Evolutionary conservation across 177 flowering plant species (phyloP).

Genomic region (Vitis hybrid): DNA sequence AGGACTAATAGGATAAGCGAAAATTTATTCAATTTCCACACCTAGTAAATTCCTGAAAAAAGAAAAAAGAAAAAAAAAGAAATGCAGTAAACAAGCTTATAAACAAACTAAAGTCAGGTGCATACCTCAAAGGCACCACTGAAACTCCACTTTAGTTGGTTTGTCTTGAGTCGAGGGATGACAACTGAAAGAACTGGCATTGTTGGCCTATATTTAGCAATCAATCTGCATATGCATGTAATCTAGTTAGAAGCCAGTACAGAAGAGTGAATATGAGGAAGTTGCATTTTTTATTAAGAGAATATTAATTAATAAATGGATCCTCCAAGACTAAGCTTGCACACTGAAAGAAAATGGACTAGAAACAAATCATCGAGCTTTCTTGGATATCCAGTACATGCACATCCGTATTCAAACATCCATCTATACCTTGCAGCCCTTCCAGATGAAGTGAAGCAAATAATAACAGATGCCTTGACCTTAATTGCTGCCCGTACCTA

Average conservation of each 20-base stretch:
- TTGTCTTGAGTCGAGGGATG: constrained; percentile 64
- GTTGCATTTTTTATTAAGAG: not conserved
- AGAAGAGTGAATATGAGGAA: not conserved
- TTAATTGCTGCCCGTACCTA: constrained; percentile 62
- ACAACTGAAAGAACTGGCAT: constrained; percentile 76
- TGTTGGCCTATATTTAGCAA: constrained; percentile 72
- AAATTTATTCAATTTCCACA: not conserved
- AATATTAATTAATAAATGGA: too few relatives aligned
- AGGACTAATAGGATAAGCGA: not conserved
- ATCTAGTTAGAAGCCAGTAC: not conserved
- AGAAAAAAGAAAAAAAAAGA: not conserved
- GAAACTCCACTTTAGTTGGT: constrained; percentile 64
- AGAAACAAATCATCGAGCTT: not conserved
- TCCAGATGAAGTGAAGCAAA: constrained; percentile 89
- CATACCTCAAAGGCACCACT: constrained; percentile 74
- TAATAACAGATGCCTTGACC: constrained; percentile 85
- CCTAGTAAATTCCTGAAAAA: not conserved
- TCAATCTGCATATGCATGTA: constrained; percentile 40
- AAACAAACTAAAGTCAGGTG: not conserved
- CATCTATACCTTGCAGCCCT: constrained; percentile 83
- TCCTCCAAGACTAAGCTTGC: not conserved
- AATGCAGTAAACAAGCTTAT: not conserved
- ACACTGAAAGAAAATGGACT: not conserved
- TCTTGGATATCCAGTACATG: not conserved
- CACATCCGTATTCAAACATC: not conserved